These are phyloP conservation scores for Lentinula lateritia DNA, from an alignment of 768 basidiomycete species.

Conservation along the genomic window DNA sequence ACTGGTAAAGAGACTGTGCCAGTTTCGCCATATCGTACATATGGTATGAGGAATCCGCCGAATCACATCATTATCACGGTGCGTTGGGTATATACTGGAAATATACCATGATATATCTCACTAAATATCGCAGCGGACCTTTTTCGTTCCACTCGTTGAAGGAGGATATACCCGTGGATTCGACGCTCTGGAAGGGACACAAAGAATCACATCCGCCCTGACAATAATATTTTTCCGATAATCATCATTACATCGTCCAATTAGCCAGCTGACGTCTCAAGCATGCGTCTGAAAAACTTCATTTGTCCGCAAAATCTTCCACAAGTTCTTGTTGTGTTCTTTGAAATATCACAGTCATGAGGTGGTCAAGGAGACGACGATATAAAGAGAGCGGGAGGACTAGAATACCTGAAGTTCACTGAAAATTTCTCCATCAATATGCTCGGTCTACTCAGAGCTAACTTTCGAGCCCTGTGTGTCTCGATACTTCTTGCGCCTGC, in stretches of 20 bases:
- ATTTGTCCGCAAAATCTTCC: background rate
- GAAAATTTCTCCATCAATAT: background rate
- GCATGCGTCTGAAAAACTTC: background rate
- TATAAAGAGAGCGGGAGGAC: background rate
- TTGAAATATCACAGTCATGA: background rate
- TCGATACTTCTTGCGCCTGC: background rate
- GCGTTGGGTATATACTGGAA: too few species aligned
- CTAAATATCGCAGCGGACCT: too few species aligned
- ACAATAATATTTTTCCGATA: background rate
- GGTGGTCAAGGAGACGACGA: background rate
- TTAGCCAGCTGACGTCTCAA: background rate
- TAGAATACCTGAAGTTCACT: background rate
- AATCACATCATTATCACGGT: too few species aligned
- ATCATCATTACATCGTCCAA: background rate
- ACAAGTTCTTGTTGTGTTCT: background rate
- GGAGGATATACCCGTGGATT: too few species aligned
- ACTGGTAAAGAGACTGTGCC: too few species aligned
- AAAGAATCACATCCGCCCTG: background rate
- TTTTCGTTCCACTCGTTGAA: too few species aligned
- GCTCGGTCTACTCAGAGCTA: background rate
- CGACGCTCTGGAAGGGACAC: too few species aligned
- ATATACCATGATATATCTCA: too few species aligned
- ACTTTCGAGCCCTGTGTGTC: background rate
- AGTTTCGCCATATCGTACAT: too few species aligned
- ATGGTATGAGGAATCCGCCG: too few species aligned